Base-by-base conservation (phyloP, 2,329 filamentous ascomycete species). In the Colletotrichum sp. region DNA sequence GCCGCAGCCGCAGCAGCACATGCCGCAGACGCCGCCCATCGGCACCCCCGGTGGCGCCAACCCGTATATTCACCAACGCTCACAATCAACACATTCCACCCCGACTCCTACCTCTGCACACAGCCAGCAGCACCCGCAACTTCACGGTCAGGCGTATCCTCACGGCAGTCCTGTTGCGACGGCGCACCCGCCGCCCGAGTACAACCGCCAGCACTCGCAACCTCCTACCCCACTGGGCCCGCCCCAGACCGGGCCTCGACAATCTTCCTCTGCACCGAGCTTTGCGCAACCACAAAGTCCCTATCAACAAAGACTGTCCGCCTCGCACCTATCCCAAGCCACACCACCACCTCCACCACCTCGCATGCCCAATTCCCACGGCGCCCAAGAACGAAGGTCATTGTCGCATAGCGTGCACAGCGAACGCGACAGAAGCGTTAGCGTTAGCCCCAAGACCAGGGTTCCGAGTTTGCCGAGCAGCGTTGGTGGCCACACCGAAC, bases 391-490 rank as follows among this genome's bases (percentile, higher is more conserved):
- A 77, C 86, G 86, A 83, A 84, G 90, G 81, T 88, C 89, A 59
- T 87, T 89, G 74, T 89, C 90, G 59, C 88, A 89, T 65, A 89
- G 89, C 78, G 93, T 90, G 59, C 88, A 89, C 63, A 89, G 89
- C 78, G 93, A 95, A 71, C 90, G 93, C 80, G 94, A 95, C 77
- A 88, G 90, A 66, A 95, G 93, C 82, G 84, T 94, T 69, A 96
- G 94, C 81, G 92, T 96, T 67, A 96, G 94, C 82, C 95, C 95
- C 34, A 96, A 95, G 85, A 95, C 94, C 44, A 89, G 90, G 78
- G 86, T 93, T 18, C 86, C 89, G 52, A 91, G 89, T 79, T 81
- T 91, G 49, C 86, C 86, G 74, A 89, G 84, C 81, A 88, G 83
- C 80, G 80, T 85, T 60, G 85, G 87, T n/a, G 74, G 76, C 5